These are phyloP conservation scores for Anethum foeniculum DNA, from an alignment of 140 eudicot species.

Conservation along the genomic window DNA sequence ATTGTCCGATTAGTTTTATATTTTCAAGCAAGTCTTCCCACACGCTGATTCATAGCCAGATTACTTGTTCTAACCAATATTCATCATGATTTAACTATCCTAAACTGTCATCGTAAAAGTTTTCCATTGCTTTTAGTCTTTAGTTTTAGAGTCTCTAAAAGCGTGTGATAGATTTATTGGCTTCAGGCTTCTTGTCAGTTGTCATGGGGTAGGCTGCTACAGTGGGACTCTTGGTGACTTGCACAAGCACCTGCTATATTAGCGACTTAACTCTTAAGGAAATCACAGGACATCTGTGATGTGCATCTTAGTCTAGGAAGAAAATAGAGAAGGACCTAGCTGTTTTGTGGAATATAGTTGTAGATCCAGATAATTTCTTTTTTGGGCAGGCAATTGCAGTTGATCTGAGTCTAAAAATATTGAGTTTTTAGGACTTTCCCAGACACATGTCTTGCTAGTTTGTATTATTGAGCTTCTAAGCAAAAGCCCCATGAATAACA, in stretches of 20 bases:
- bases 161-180: background rate
- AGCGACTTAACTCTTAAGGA: background rate
- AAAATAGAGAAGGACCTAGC: background rate
- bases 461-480: background rate
- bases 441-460: background rate
- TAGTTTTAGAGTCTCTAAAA: background rate
- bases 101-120: background rate
- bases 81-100: background rate
- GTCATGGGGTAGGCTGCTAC: background rate
- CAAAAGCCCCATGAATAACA: background rate
- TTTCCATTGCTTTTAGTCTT: background rate
- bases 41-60: background rate
- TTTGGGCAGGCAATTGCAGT: background rate
- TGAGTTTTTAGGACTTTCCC: background rate
- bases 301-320: background rate
- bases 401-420: background rate
- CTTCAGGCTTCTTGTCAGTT: background rate
- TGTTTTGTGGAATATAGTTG: background rate
- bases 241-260: background rate
- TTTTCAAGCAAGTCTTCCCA: background rate
- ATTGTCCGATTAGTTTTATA: background rate
- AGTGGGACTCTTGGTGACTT: constrained; percentile 1
- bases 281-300: background rate
- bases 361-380: background rate
- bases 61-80: background rate